Evolutionary conservation across 2,329 filamentous ascomycete genomes (phyloP), one percentile per base, ranked within the genome.

Genomic region (Leptographium radiaticola): DNA sequence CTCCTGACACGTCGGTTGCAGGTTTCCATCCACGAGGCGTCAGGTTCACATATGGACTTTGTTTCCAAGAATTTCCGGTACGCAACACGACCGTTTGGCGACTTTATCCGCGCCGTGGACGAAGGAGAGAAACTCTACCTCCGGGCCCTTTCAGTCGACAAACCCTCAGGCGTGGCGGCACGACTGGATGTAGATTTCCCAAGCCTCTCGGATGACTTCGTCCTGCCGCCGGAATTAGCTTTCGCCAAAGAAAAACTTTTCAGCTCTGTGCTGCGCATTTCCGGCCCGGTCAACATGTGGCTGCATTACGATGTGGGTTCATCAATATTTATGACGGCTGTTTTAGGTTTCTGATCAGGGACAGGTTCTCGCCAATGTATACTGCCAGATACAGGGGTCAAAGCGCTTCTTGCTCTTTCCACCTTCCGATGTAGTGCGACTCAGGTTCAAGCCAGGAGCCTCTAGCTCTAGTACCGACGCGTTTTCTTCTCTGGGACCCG

Each of bases 261-360:
- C 64, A 91, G 85, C 65, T 90, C 87, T 3, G 83, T 89, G 0
- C 69, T 95, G 30, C 78, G 89, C 20, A 82, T 95, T 56, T 91
- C 86, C 5, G 87, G 87, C 1, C 80, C 80, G 2, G 86, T 91
- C 12, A 85, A 83, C 43, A 87, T 95, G 79, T 95, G 90, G 89
- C 73, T 95, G 36, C 88, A 94, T 67, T 94, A 93, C 70, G 87
- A 94, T 68, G 83, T 85, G 65, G 68, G 74, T 67, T 9, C 36
- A 36, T 49, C 11, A 10, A 12, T 8, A 49, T 47, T n/a, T n/a
- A 25, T 3, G n/a, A 6, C 2, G 12, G 7, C 25, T 25, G 2
- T 16, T 16, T 20, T 40, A 50, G 25, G 8, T 39, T 50, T n/a
- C 25, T 25, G 5, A 25, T 5, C 25, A 25, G 25, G 6, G 33